A percentile compares a stretch with the other conserved stretches of the same genome.
phyloP scores from a whole-genome alignment of 306 rosid genomes.

The Biancaea sappan region DNA sequence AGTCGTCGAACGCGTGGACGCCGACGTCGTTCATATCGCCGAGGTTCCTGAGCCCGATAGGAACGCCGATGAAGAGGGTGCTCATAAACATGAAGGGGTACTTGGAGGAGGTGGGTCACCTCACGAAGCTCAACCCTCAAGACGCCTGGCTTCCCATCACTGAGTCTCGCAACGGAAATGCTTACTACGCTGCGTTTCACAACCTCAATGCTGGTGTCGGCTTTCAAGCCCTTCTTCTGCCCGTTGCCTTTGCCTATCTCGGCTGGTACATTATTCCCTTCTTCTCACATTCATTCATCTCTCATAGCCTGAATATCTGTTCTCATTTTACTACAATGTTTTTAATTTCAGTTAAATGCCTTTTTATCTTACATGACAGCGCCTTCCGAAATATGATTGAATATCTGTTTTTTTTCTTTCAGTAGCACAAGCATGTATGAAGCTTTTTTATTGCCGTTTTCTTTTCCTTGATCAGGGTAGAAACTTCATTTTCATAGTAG shows the following conservation, averaged over 20 bases:
- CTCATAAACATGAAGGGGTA: conserved; percentile 92
- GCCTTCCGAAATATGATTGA: neutral
- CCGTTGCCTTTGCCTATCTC: conserved; percentile 90
- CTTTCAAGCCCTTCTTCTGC: conserved; percentile 88
- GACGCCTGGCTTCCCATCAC: conserved; percentile 99
- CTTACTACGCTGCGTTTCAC: conserved; percentile 96
- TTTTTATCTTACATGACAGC: neutral
- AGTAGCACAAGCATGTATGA: neutral
- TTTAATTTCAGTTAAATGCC: neutral
- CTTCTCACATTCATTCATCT: neutral
- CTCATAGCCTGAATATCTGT: too few relatives aligned
- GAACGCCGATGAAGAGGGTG: conserved; percentile 97
- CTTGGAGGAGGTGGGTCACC: conserved; percentile 95
- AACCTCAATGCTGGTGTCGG: conserved; percentile 99
- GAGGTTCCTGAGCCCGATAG: conserved; percentile 92
- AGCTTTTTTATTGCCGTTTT: neutral
- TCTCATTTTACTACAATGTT: too few relatives aligned
- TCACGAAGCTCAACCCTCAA: conserved; percentile 97
- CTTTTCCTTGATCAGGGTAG: neutral
- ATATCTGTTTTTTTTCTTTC: neutral
- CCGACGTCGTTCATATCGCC: conserved; percentile 97
- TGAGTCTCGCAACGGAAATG: conserved; percentile 93
- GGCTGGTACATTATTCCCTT: conserved; percentile 69
- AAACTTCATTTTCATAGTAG: neutral
- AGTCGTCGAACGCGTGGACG: conserved; percentile 94